These are phyloP conservation scores for Boletellus sp. DNA, from an alignment of 768 basidiomycete species.

Conservation along the genomic window DNA sequence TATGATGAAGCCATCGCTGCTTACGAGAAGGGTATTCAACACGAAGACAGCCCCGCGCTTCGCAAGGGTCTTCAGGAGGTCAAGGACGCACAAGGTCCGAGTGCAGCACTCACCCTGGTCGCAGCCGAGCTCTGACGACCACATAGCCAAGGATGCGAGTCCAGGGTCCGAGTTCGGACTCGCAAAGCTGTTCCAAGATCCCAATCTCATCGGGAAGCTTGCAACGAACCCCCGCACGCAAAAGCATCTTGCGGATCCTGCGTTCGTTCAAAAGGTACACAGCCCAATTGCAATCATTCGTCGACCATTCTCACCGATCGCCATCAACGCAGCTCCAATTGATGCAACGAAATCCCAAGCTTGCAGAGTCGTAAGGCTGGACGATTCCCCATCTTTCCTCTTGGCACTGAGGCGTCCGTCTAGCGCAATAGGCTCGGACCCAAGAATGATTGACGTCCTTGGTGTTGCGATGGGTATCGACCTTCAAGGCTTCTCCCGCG, in stretches of 20 bases:
- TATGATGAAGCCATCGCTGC: conserved; percentile 82
- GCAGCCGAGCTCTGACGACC: conserved; percentile 1
- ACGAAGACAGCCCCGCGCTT: conserved; percentile 79
- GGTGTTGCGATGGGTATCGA: conserved; percentile 93
- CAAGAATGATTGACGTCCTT: conserved; percentile 91
- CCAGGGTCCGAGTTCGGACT: conserved; percentile 54
- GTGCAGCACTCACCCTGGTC: not conserved
- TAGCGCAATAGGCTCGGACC: conserved; percentile 62
- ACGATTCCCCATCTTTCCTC: not conserved
- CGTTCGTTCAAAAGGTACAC: conserved; percentile 68
- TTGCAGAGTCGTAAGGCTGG: conserved; percentile 52
- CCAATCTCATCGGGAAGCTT: conserved; percentile 77
- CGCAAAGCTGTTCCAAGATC: conserved; percentile 78
- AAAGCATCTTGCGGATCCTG: conserved; percentile 78
- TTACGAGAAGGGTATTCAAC: conserved; percentile 76
- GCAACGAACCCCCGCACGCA: conserved; percentile 83
- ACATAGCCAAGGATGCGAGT: conserved; percentile 34
- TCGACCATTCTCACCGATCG: not conserved
- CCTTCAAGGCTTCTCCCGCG: conserved; percentile 79
- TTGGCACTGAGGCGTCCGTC: conserved; percentile 7
- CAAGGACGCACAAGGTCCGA: conserved; percentile 72
- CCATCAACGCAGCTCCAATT: conserved; percentile 50
- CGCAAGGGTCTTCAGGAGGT: conserved; percentile 90
- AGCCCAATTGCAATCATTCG: not conserved
- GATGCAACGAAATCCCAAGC: conserved; percentile 64